Evolutionary conservation across 225 moss, liverwort and hornwort species (phyloP), one percentile per base, ranked within the genome.

Genomic region (Rhytidiadelphus loreus): DNA sequence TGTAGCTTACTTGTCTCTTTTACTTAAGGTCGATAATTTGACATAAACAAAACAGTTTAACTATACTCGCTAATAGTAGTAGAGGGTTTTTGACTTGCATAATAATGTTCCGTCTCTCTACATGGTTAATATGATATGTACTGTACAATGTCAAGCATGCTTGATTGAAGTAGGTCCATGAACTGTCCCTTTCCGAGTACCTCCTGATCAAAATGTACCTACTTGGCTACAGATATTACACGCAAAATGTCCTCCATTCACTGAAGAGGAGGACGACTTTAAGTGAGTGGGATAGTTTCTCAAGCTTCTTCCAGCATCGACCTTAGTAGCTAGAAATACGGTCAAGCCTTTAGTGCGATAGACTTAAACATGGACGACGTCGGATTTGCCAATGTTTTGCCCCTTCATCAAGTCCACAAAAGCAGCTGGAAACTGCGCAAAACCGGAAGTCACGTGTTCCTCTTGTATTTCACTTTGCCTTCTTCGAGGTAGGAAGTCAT

Each of bases 301-400:
- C n/a, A n/a, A n/a, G n/a, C n/a, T n/a, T n/a, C n/a, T n/a, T n/a
- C n/a, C n/a, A n/a, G n/a, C n/a, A n/a, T n/a, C n/a, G 2, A 7
- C 14, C 41, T 32, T 1, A 7, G 22, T 32, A 50, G n/a, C 55
- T 29, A 30, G 7, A 69, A n/a, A n/a, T n/a, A n/a, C 13, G 8
- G 29, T 20, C 29, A 41, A 21, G 29, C 39, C 50, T 37, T n/a
- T 18, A 2, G 73, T 46, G 18, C 20, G 19, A 30, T 30, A 4
- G 55, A 39, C 20, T 50, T 48, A 89, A 19, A 80, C 69, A 5
- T 28, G 56, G 43, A 87, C 65, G 10, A 88, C 81, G 4, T n/a
- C n/a, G n/a, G 88, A n/a, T 88, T 96, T 97, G 71, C 96, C 96
- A 44, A 97, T 55, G 44, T 96, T 97, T 28, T 93, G 77, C 46